Evolutionary conservation across 768 basidiomycete genomes (phyloP).

Genomic region (Lentinus tigrinus): DNA sequence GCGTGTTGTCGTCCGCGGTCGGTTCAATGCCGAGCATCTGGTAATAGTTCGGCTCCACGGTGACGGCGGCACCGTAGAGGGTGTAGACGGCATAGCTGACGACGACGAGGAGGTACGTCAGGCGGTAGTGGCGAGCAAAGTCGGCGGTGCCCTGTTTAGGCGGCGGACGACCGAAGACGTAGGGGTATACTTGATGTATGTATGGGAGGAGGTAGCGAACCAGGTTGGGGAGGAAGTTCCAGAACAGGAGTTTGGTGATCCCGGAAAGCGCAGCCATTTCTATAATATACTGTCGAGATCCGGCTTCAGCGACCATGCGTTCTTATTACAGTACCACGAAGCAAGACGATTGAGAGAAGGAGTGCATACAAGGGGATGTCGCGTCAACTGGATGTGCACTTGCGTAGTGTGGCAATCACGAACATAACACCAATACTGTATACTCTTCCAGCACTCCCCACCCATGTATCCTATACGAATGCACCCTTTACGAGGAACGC

Average conservation of each 20-base stretch:
- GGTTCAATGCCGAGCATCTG: constrained; percentile 65
- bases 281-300: neutral
- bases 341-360: no score
- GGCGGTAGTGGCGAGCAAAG: constrained; percentile 60
- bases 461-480: no score
- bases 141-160: constrained; percentile 42
- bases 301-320: no score
- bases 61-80: constrained; percentile 53
- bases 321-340: no score
- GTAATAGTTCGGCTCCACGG: constrained; percentile 74
- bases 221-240: constrained; percentile 71
- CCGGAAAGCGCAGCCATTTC: neutral
- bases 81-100: constrained; percentile 67
- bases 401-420: no score
- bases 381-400: no score
- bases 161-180: constrained; percentile 33
- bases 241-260: constrained; percentile 37
- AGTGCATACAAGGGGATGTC: no score
- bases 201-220: constrained; percentile 53
- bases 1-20: constrained; percentile 58
- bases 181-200: constrained; percentile 39
- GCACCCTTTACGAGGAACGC: no score
- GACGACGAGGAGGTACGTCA: constrained; percentile 61
- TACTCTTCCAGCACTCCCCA: no score
- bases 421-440: no score